Percentiles rank a stretch among this genome's conserved stretches.
Conservation (phyloP, 768 basidiomycete species). For the Chlorophyllum brunneum region DNA sequence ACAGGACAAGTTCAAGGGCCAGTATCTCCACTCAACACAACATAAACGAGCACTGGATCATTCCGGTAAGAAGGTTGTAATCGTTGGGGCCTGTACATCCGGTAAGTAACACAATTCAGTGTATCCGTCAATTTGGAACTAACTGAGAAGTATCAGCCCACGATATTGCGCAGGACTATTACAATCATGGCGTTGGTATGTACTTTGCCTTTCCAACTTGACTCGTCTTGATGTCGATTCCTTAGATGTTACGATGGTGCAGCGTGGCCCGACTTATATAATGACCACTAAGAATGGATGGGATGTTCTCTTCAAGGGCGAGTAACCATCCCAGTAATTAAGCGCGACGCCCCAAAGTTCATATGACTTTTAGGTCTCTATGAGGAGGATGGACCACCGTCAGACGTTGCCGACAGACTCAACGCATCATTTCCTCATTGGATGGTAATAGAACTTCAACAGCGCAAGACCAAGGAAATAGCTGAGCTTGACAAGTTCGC, state of each 20-base stretch:
- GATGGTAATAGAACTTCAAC: constrained; percentile 18
- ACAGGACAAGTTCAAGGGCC: constrained; percentile 41
- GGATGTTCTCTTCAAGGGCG: constrained; percentile 24
- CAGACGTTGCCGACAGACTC: constrained; percentile 48
- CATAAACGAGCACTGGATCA: constrained; percentile 47
- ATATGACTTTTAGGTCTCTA: constrained; percentile 27
- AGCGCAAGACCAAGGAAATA: constrained; percentile 19
- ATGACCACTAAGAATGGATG: constrained; percentile 41
- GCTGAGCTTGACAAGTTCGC: constrained; percentile 34
- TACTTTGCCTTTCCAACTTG: not conserved
- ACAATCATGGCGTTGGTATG: constrained; percentile 30
- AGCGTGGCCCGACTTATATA: constrained; percentile 50
- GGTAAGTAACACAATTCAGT: constrained; percentile 23
- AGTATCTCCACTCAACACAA: constrained; percentile 46
- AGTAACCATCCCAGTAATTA: no score
- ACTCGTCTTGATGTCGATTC: not conserved
- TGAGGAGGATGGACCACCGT: constrained; percentile 44
- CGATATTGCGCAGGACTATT: constrained; percentile 36
- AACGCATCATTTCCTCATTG: constrained; percentile 42
- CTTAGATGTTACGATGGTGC: constrained; percentile 42
- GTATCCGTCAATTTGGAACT: no score
- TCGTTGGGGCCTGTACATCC: constrained; percentile 68
- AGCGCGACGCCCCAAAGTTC: not conserved
- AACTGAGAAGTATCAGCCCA: constrained; percentile 26
- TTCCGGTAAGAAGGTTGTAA: constrained; percentile 58